These are phyloP conservation scores for Sporothrix sp. DNA, from an alignment of 2,329 filamentous ascomycete genomes.

Conservation along the genomic window DNA sequence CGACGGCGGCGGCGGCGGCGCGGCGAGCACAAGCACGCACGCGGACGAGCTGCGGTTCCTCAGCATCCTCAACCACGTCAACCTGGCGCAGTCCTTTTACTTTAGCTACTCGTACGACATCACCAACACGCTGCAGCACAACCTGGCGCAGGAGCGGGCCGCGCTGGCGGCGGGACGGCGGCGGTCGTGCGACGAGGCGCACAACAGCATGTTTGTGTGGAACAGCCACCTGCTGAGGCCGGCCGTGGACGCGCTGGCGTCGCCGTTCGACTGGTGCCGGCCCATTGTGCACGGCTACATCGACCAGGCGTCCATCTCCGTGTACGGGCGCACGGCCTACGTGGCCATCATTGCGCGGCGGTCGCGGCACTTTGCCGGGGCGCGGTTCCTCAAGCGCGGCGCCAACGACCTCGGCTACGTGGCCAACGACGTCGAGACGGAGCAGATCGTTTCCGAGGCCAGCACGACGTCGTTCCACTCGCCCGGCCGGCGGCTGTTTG, in stretches of 20 bases:
- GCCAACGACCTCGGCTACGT: constrained; percentile 93
- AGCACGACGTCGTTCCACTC: constrained; percentile 92
- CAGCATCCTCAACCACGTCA: constrained; percentile 79
- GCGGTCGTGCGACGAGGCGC: constrained; percentile 51
- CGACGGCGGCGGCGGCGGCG: constrained; percentile 27
- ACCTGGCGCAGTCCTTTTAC: constrained; percentile 86
- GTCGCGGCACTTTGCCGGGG: constrained; percentile 88
- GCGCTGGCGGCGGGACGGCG: constrained; percentile 56
- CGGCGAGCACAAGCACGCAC: constrained; percentile 36
- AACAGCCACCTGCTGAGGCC: constrained; percentile 82
- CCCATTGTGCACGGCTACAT: constrained; percentile 95
- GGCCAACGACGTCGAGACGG: constrained; percentile 96
- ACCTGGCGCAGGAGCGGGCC: constrained; percentile 71
- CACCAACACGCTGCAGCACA: constrained; percentile 83
- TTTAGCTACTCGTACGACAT: constrained; percentile 98
- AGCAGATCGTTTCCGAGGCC: constrained; percentile 94
- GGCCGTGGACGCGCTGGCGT: constrained; percentile 57
- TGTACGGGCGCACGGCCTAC: constrained; percentile 82
- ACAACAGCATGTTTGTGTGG: constrained; percentile 97
- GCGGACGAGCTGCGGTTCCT: constrained; percentile 85
- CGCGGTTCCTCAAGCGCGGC: constrained; percentile 86
- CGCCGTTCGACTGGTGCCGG: constrained; percentile 90
- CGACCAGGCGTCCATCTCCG: constrained; percentile 73
- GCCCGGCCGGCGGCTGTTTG: constrained; percentile 73
- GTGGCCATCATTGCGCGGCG: constrained; percentile 89